Evolutionary conservation across 2,329 filamentous ascomycete species (phyloP).

Genomic region (Pezicula carpinea): DNA sequence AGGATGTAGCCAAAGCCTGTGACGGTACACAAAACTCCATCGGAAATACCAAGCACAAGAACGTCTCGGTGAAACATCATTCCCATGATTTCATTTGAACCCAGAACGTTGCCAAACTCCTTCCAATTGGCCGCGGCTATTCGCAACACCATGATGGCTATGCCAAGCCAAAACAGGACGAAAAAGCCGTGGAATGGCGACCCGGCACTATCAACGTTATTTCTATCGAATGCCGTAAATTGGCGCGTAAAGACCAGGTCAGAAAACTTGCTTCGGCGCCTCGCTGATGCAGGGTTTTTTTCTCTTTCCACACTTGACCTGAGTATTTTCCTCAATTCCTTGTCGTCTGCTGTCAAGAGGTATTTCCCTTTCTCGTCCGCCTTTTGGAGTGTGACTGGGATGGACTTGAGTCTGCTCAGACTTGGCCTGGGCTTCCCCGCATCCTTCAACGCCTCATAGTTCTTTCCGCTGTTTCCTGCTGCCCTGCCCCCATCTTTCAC

Average conservation of each 20-base stretch:
- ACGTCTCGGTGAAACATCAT: slow-evolving; percentile 60
- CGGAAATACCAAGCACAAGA: slow-evolving; percentile 53
- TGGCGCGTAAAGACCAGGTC: slow-evolving; percentile 67
- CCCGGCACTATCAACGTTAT: slow-evolving; percentile 59
- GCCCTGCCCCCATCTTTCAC: slow-evolving; percentile 29
- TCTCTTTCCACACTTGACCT: slow-evolving; percentile 21
- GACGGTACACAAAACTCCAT: slow-evolving; percentile 63
- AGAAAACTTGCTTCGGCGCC: slow-evolving; percentile 31
- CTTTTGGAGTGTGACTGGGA: slow-evolving; percentile 25
- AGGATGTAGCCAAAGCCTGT: slow-evolving; percentile 63
- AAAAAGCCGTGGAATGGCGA: slow-evolving; percentile 78
- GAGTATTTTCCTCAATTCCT: slow-evolving; percentile 22
- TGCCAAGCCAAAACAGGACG: slow-evolving; percentile 71
- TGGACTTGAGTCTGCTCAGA: slow-evolving; percentile 17
- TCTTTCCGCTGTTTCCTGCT: slow-evolving; percentile 12
- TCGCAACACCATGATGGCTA: slow-evolving; percentile 61
- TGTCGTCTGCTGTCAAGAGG: slow-evolving; percentile 23
- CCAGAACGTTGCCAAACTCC: slow-evolving; percentile 63
- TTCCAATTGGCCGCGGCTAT: slow-evolving; percentile 66
- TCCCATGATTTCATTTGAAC: slow-evolving; percentile 66
- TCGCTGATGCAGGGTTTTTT: slow-evolving; percentile 16
- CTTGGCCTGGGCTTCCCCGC: slow-evolving; percentile 7
- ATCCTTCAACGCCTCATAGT: slow-evolving; percentile 16
- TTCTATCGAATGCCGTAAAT: slow-evolving; percentile 70
- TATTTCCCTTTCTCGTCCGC: slow-evolving; percentile 23